phyloP scores from a whole-genome alignment of 441 rosid genomes.

The Rhodomyrtus psidioides region DNA sequence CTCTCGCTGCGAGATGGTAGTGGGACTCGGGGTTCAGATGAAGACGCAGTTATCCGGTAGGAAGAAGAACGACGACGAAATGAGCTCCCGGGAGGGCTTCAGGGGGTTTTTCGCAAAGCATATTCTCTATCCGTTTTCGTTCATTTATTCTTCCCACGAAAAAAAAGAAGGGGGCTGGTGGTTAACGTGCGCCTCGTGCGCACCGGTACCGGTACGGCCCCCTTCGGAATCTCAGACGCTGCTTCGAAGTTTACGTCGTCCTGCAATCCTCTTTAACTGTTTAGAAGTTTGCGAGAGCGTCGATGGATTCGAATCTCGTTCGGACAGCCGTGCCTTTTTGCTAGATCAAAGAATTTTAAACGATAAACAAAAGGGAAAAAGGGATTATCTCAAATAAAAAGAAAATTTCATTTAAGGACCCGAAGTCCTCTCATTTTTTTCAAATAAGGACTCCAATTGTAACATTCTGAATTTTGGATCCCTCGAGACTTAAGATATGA shows the following conservation, averaged over 20 bases:
- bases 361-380: too few species aligned
- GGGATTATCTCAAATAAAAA: too few species aligned
- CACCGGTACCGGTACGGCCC: neutral
- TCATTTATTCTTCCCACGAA: neutral
- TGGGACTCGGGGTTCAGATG: neutral
- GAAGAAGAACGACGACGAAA: neutral
- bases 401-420: too few species aligned
- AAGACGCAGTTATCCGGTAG: neutral
- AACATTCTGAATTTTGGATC: too few species aligned
- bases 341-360: too few species aligned
- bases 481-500: too few species aligned
- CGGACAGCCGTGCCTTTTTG: neutral
- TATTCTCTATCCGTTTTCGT: neutral
- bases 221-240: neutral
- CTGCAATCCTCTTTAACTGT: neutral
- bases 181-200: neutral
- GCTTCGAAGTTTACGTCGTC: neutral
- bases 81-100: neutral
- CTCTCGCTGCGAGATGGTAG: neutral
- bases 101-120: neutral
- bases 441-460: too few species aligned
- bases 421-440: too few species aligned
- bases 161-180: neutral
- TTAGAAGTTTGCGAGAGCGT: neutral
- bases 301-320: neutral